Percentiles rank a stretch among this genome's conserved stretches.
Evolutionary conservation across 306 rosid species (phyloP).

Genomic region (Cajanus cajan): DNA sequence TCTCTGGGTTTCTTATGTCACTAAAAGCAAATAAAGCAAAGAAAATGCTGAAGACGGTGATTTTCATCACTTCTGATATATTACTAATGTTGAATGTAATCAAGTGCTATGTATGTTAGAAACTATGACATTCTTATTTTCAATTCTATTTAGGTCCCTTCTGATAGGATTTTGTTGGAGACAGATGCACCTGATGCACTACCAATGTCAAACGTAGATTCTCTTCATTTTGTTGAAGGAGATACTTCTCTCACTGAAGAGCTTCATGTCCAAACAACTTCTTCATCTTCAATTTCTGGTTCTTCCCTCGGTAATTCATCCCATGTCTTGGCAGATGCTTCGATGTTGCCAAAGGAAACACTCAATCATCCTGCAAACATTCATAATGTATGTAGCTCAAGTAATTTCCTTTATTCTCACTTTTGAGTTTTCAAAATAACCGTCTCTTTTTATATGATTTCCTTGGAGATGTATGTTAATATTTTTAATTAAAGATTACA

Average conservation of each 20-base stretch:
- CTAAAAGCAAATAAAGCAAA: constrained; percentile 69
- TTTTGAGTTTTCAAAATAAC: neutral
- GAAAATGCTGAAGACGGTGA: constrained; percentile 73
- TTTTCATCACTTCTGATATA: constrained; percentile 21
- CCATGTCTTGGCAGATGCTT: constrained; percentile 30
- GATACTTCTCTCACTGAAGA: constrained; percentile 52
- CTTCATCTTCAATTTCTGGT: constrained; percentile 26
- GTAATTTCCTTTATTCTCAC: neutral
- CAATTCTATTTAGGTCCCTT: constrained; percentile 56
- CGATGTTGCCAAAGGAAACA: constrained; percentile 55
- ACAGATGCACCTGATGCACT: constrained; percentile 97
- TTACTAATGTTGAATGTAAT: neutral
- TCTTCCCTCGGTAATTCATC: constrained; percentile 16
- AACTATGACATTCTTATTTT: constrained; percentile 23
- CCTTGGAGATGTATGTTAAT: constrained; percentile 11
- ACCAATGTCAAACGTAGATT: constrained; percentile 49
- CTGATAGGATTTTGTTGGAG: constrained; percentile 82
- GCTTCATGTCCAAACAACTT: constrained; percentile 23
- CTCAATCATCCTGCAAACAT: constrained; percentile 86
- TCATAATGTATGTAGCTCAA: constrained; percentile 43
- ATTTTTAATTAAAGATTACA: neutral
- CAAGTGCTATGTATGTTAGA: neutral
- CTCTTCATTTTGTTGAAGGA: constrained; percentile 62
- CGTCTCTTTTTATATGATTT: constrained; percentile 3
- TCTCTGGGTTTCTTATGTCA: constrained; percentile 88